Evolutionary conservation across 2,329 filamentous ascomycete genomes (phyloP).

Genomic region (Penicillium sp.): DNA sequence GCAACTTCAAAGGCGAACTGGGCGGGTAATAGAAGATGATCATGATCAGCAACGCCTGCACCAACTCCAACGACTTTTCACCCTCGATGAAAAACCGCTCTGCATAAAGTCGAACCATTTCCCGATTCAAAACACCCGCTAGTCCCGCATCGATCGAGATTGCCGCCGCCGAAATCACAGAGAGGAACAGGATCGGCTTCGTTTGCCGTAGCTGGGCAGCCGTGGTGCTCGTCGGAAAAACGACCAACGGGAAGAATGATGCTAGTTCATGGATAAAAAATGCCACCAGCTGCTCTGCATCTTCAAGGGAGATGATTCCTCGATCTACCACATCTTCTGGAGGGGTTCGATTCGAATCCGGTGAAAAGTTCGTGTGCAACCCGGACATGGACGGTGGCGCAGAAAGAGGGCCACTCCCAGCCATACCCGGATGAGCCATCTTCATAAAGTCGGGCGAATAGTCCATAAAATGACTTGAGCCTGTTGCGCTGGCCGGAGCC

Average conservation of each 20-base stretch:
- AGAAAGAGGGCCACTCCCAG: conserved; percentile 25
- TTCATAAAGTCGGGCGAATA: conserved; percentile 32
- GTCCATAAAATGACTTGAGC: conserved; percentile 28
- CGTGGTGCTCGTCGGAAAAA: conserved; percentile 35
- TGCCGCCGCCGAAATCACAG: conserved; percentile 68
- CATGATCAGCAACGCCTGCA: conserved; percentile 55
- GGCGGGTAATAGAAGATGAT: conserved; percentile 57
- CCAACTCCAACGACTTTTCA: conserved; percentile 56
- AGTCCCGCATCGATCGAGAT: conserved; percentile 56
- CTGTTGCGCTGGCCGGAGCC: conserved; percentile 26
- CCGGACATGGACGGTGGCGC: conserved; percentile 28
- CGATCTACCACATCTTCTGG: conserved; percentile 38
- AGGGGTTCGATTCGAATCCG: conserved; percentile 20
- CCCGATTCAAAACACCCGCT: conserved; percentile 51
- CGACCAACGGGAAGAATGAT: conserved; percentile 36
- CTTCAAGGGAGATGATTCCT: conserved; percentile 37
- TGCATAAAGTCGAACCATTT: conserved; percentile 54
- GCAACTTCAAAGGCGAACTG: conserved; percentile 51
- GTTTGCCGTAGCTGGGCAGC: conserved; percentile 36
- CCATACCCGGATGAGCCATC: conserved; percentile 24
- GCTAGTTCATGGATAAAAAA: conserved; percentile 39
- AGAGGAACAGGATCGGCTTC: conserved; percentile 70
- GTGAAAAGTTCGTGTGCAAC: conserved; percentile 23
- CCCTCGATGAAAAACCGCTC: conserved; percentile 54
- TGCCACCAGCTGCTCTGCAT: conserved; percentile 37